These are phyloP conservation scores for Arthromyces matolae DNA, from an alignment of 768 basidiomycete species.

Conservation along the genomic window DNA sequence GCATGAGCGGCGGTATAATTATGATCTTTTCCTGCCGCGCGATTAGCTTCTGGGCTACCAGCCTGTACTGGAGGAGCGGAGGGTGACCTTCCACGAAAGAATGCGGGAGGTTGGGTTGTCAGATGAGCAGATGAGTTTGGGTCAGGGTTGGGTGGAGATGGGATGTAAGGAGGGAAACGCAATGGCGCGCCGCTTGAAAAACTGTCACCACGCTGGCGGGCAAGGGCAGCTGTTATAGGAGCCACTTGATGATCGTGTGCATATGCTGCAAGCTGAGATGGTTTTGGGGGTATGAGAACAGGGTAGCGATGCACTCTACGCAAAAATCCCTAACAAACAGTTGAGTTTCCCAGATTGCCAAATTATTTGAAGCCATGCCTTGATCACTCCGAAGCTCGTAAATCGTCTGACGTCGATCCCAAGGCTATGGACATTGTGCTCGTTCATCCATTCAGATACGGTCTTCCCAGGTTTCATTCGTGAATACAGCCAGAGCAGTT, in stretches of 20 bases:
- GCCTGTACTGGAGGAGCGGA: slow-evolving; percentile 24
- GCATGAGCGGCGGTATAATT: slow-evolving; percentile 12
- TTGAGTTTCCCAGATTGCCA: slow-evolving; percentile 4
- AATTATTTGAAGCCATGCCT: slow-evolving; percentile 37
- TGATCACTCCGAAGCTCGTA: slow-evolving; percentile 95
- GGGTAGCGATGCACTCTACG: slow-evolving; percentile 94
- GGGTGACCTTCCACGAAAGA: slow-evolving; percentile 24
- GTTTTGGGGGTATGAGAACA: slow-evolving; percentile 51
- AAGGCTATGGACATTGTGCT: slow-evolving; percentile 59
- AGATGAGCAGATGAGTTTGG: slow-evolving; percentile 14
- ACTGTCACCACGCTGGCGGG: slow-evolving; percentile 38
- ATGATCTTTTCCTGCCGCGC: slow-evolving; percentile 10
- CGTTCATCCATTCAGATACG: slow-evolving; percentile 85
- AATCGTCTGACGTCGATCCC: slow-evolving; percentile 94
- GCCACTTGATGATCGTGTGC: slow-evolving; percentile 15
- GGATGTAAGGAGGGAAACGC: slow-evolving; percentile 25
- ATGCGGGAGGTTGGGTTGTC: slow-evolving; percentile 6
- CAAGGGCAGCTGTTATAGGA: slow-evolving; percentile 19
- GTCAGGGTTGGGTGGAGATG: slow-evolving; percentile 19
- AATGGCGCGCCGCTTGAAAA: slow-evolving; percentile 27
- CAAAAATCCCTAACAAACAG: slow-evolving; percentile 70
- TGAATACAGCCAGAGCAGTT: slow-evolving; percentile 83
- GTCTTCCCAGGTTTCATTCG: slow-evolving; percentile 79
- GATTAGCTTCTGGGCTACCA: slow-evolving; percentile 21
- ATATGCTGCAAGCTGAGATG: slow-evolving; percentile 18